Evolutionary conservation across 352 stramenopile species (phyloP).

Genomic region (Pythium brachiatum): DNA sequence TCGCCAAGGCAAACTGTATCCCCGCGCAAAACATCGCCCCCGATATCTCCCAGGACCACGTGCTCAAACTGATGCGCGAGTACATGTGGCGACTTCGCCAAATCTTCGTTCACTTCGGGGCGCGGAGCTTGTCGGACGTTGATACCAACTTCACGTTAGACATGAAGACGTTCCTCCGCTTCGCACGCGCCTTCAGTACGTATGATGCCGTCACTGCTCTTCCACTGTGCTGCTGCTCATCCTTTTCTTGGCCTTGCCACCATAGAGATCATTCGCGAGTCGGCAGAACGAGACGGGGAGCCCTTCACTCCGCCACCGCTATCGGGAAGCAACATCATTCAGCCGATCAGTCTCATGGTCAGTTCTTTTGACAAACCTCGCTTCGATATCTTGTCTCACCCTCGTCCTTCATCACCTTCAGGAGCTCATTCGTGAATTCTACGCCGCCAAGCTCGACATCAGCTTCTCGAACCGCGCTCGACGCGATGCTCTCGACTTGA

Average conservation of each 20-base stretch:
- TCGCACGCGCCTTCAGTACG: conserved; percentile 70
- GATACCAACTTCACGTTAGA: conserved; percentile 49
- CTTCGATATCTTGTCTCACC: conserved; percentile 4
- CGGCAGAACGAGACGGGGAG: conserved; percentile 49
- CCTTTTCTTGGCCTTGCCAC: background rate
- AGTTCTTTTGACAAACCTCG: background rate
- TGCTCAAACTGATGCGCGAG: conserved; percentile 66
- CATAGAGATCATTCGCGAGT: conserved; percentile 47
- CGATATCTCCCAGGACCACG: conserved; percentile 62
- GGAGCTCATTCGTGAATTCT: conserved; percentile 70
- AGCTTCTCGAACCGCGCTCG: conserved; percentile 52
- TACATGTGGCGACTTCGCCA: conserved; percentile 75
- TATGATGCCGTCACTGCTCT: background rate
- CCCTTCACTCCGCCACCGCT: conserved; percentile 37
- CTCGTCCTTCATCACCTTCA: conserved; percentile 2
- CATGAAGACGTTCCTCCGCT: conserved; percentile 65
- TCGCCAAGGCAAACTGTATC: conserved; percentile 53
- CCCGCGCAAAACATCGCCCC: conserved; percentile 58
- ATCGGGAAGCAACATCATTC: conserved; percentile 32
- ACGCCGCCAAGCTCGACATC: conserved; percentile 70
- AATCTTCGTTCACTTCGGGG: conserved; percentile 71
- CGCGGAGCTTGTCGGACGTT: conserved; percentile 59
- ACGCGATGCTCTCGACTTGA: conserved; percentile 53
- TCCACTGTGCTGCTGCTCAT: conserved; percentile 2
- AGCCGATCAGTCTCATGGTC: conserved; percentile 53